Evolutionary conservation across 805 yeast species (phyloP).

Genomic region (Nakazawaea laoshanensis): DNA sequence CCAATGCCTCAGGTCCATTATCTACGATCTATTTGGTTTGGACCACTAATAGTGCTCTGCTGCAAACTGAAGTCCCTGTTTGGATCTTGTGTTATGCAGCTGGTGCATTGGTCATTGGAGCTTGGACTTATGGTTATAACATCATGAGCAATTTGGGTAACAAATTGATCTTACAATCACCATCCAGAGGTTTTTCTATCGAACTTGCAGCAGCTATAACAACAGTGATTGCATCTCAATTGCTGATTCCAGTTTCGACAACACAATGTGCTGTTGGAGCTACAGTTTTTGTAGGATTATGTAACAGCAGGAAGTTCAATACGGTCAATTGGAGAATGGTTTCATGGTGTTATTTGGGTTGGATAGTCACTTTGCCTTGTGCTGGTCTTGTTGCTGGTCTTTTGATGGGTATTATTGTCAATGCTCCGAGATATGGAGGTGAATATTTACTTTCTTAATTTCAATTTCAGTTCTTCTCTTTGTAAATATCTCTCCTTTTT

Average conservation of each 20-base stretch:
- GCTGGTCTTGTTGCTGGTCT: conserved; percentile 70
- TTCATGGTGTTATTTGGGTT: conserved; percentile 60
- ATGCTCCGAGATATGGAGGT: conserved; percentile 48
- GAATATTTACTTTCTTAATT: conserved; percentile 14
- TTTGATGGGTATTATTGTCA: conserved; percentile 50
- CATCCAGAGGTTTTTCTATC: conserved; percentile 69
- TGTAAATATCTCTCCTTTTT: not conserved
- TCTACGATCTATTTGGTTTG: conserved; percentile 58
- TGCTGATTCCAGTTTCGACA: conserved; percentile 66
- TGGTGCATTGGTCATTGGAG: conserved; percentile 55
- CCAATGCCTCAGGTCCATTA: conserved; percentile 73
- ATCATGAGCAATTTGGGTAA: conserved; percentile 68
- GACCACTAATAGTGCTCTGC: conserved; percentile 36
- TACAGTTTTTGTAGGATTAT: conserved; percentile 66
- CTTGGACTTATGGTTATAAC: conserved; percentile 65
- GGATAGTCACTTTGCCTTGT: conserved; percentile 65
- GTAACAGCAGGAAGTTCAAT: conserved; percentile 52
- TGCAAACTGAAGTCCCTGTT: conserved; percentile 52
- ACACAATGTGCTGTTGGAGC: conserved; percentile 78
- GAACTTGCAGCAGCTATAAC: conserved; percentile 77
- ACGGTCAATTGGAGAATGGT: conserved; percentile 77
- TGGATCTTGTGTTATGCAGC: conserved; percentile 70
- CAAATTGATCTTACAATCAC: conserved; percentile 66
- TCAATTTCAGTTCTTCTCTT: not conserved
- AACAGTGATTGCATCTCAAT: conserved; percentile 66